These are phyloP conservation scores for Hawksworthiomyces lignivorus DNA, from an alignment of 2,329 filamentous ascomycete species.

Conservation along the genomic window DNA sequence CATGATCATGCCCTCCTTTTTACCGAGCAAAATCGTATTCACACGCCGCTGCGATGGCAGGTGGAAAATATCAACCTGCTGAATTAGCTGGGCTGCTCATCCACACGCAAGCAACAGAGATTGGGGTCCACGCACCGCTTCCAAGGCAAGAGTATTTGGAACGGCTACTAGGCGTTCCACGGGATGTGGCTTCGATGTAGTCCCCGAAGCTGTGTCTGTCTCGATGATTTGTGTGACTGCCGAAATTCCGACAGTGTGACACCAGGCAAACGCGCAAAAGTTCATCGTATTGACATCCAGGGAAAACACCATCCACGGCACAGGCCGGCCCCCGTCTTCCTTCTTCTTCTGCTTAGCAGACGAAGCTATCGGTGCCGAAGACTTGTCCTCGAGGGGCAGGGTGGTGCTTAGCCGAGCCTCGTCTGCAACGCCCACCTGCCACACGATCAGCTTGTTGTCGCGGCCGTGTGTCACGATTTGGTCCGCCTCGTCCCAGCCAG, in stretches of 20 bases:
- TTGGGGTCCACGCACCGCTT: constrained; percentile 45
- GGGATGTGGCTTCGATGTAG: constrained; percentile 19
- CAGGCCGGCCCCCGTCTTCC: constrained; percentile 36
- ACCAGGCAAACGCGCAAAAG: constrained; percentile 77
- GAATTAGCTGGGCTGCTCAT: neutral
- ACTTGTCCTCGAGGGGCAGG: constrained; percentile 57
- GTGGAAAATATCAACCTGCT: constrained; percentile 70
- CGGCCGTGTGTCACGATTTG: constrained; percentile 77
- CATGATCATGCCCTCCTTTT: constrained; percentile 80
- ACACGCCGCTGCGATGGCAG: constrained; percentile 68
- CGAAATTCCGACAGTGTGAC: constrained; percentile 20
- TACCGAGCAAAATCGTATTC: constrained; percentile 44
- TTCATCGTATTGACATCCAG: constrained; percentile 89
- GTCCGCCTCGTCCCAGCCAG: constrained; percentile 57
- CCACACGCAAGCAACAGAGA: neutral
- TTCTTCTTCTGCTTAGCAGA: constrained; percentile 15
- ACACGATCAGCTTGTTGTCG: constrained; percentile 79
- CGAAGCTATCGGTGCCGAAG: too few species aligned
- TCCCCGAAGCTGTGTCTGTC: neutral
- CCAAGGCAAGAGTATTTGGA: constrained; percentile 67
- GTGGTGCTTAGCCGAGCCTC: constrained; percentile 58
- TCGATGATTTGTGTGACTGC: too few species aligned
- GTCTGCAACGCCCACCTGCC: constrained; percentile 59
- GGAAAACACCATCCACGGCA: constrained; percentile 80
- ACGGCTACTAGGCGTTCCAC: constrained; percentile 56